Evolutionary conservation across 768 basidiomycete genomes (phyloP).

Genomic region (Naganishia kalamii): DNA sequence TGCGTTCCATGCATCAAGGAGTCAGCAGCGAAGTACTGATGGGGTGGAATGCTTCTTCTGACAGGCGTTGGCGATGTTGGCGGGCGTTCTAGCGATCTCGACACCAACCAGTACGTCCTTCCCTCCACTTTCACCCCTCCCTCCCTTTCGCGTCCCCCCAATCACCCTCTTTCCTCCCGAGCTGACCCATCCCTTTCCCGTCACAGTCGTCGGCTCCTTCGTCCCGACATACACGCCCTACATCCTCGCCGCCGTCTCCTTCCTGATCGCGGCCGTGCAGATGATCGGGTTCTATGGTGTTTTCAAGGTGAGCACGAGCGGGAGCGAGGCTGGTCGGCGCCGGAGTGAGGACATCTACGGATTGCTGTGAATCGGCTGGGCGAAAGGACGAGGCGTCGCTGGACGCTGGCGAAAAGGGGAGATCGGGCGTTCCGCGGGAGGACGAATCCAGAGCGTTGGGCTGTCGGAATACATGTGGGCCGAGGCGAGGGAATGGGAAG

Average conservation of each 20-base stretch:
- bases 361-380: no score
- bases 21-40: background rate
- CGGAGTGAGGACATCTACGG: no score
- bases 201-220: slow-evolving; percentile 72
- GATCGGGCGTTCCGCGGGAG: no score
- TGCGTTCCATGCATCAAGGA: slow-evolving; percentile 28
- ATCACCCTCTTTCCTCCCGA: background rate
- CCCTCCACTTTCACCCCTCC: background rate
- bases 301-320: no score
- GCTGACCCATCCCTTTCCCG: background rate
- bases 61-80: slow-evolving; percentile 33
- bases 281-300: slow-evolving; percentile 81
- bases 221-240: slow-evolving; percentile 69
- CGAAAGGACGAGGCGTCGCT: no score
- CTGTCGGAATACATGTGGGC: no score
- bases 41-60: background rate
- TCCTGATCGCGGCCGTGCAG: slow-evolving; percentile 69
- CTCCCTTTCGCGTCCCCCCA: background rate
- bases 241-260: slow-evolving; percentile 70
- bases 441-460: no score
- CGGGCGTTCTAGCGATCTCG: slow-evolving; percentile 38
- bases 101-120: slow-evolving; percentile 30
- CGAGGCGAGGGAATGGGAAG: no score
- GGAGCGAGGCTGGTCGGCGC: no score
- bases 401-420: no score